Conservation (phyloP, 2,329 filamentous ascomycete species). For the Beauveria asiatica region DNA sequence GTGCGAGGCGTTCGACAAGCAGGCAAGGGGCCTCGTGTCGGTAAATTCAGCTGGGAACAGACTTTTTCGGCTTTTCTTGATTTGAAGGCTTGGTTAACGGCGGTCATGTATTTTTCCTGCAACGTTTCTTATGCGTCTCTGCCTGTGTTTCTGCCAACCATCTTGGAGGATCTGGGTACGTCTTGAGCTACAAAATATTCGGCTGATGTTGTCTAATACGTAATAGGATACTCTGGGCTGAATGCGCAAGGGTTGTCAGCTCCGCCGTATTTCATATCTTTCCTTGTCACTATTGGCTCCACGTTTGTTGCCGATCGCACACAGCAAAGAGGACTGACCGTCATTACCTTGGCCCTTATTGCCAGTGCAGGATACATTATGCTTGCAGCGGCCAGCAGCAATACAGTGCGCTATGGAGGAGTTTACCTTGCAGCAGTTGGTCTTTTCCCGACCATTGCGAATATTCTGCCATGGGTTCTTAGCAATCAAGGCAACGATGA, state of each 20-base stretch:
- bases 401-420: conserved; percentile 26
- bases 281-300: conserved; percentile 23
- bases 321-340: conserved; percentile 25
- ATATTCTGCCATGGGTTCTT: conserved; percentile 16
- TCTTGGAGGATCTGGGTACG: conserved; percentile 28
- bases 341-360: conserved; percentile 18
- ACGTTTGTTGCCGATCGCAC: conserved; percentile 28
- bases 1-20: conserved; percentile 17
- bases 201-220: neutral
- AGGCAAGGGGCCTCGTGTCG: conserved; percentile 11
- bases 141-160: conserved; percentile 33
- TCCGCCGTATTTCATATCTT: conserved; percentile 31
- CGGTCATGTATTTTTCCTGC: conserved; percentile 29
- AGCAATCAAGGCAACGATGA: conserved; percentile 61
- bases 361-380: conserved; percentile 21
- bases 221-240: conserved; percentile 24
- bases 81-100: conserved; percentile 20
- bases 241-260: conserved; percentile 33
- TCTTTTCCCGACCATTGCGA: conserved; percentile 21
- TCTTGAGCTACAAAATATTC: neutral
- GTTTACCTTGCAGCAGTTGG: conserved; percentile 28
- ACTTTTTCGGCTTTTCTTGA: conserved; percentile 25
- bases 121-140: conserved; percentile 30
- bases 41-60: conserved; percentile 21
- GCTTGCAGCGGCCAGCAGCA: conserved; percentile 11